A percentile compares a stretch with the other conserved stretches of the same genome.
These are phyloP conservation scores for Pichia kudriavzevii DNA, from an alignment of 1,139 yeast genomes.

Conservation along the genomic window DNA sequence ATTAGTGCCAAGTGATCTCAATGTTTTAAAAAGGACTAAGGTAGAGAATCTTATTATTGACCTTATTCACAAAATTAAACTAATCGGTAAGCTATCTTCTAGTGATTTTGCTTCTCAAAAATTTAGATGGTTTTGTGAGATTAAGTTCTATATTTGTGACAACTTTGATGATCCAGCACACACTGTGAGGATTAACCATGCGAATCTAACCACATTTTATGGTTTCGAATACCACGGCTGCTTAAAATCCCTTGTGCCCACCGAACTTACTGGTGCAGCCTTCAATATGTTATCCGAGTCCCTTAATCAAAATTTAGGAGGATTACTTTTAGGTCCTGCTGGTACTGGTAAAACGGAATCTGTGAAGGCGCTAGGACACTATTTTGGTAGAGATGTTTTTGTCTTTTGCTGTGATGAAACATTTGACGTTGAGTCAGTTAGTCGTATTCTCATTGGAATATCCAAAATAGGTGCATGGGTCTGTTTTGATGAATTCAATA, in stretches of 20 bases:
- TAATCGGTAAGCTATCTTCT: constrained; percentile 28
- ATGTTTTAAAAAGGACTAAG: constrained; percentile 36
- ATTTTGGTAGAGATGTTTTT: constrained; percentile 71
- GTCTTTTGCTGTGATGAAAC: constrained; percentile 91
- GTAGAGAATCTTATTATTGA: constrained; percentile 60
- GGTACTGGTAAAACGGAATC: constrained; percentile 97
- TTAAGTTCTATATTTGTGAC: constrained; percentile 41
- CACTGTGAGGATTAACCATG: constrained; percentile 46
- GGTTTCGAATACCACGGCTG: constrained; percentile 83
- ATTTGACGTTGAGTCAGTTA: constrained; percentile 76
- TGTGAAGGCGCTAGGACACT: constrained; percentile 74
- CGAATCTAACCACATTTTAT: constrained; percentile 46
- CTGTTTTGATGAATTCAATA: constrained; percentile 91
- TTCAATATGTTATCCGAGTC: constrained; percentile 72
- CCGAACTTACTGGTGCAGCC: constrained; percentile 63
- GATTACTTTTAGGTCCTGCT: constrained; percentile 93
- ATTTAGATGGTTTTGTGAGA: constrained; percentile 48
- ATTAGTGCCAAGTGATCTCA: constrained; percentile 19
- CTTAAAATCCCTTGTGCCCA: constrained; percentile 66
- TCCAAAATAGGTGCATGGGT: constrained; percentile 91
- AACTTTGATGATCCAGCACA: constrained; percentile 25
- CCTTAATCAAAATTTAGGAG: constrained; percentile 67
- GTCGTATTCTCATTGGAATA: constrained; percentile 73
- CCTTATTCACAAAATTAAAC: constrained; percentile 51
- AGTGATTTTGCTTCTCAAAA: constrained; percentile 19